Evolutionary conservation across 2,329 filamentous ascomycete species (phyloP).

Genomic region (Cladosporium oxysporum): DNA sequence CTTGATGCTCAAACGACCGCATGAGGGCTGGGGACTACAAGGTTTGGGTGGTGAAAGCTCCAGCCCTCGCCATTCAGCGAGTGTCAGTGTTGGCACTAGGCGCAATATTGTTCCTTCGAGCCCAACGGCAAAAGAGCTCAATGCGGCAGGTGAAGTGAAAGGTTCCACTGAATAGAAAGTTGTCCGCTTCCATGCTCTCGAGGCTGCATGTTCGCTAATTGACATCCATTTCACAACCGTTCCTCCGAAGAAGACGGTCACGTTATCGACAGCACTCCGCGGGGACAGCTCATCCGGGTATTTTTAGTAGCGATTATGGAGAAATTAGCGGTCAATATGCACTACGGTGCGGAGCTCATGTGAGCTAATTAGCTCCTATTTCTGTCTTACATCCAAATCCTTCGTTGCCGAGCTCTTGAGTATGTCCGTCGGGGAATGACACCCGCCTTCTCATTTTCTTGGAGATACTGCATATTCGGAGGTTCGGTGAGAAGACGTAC

Average conservation of each 20-base stretch:
- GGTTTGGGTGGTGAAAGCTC: background rate
- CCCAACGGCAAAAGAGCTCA: background rate
- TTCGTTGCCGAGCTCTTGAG: background rate
- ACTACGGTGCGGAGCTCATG: background rate
- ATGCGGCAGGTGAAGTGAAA: background rate
- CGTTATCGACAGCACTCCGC: background rate
- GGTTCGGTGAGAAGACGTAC: slow-evolving; percentile 4
- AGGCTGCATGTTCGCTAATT: slow-evolving; percentile 1
- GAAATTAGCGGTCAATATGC: slow-evolving; percentile 16
- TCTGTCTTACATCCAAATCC: background rate
- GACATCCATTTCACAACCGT: background rate
- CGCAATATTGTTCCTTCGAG: background rate
- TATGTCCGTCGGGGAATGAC: background rate
- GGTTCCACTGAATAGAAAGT: background rate
- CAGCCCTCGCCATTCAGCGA: background rate
- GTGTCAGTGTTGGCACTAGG: background rate
- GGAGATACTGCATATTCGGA: background rate
- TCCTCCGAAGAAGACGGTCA: background rate
- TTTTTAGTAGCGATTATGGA: slow-evolving; percentile 12
- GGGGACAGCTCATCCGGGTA: background rate
- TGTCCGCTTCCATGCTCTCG: background rate
- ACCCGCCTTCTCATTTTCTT: slow-evolving; percentile 3
- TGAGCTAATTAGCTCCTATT: slow-evolving; percentile 19
- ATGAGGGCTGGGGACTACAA: background rate
- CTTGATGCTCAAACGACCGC: background rate